phyloP scores from a whole-genome alignment of 176 grass and related monocot genomes.

The Musa beccarii region DNA sequence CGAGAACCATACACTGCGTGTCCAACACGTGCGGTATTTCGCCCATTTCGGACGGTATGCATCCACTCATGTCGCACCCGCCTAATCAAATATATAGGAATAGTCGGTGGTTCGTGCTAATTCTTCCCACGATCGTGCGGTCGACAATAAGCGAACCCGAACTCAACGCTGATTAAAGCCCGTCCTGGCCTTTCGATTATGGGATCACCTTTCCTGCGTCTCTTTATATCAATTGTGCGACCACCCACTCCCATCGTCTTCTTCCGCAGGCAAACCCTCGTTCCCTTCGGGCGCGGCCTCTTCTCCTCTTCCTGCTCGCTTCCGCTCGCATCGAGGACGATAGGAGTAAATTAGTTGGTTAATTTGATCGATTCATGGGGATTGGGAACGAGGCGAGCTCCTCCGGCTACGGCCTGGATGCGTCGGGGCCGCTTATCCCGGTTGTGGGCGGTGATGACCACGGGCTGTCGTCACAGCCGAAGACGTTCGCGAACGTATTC shows the following conservation, averaged over 20 bases:
- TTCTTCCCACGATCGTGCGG: too few species aligned
- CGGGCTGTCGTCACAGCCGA: constrained; percentile 70
- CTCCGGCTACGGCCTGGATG: constrained; percentile 36
- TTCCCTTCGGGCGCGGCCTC: not conserved
- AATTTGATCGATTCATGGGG: constrained; percentile 29
- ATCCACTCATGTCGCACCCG: too few species aligned
- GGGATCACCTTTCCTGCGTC: too few species aligned
- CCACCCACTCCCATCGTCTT: not conserved
- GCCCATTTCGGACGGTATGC: too few species aligned
- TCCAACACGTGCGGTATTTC: too few species aligned
- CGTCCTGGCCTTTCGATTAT: too few species aligned
- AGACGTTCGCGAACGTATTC: constrained; percentile 97
- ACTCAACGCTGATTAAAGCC: too few species aligned
- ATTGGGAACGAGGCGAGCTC: constrained; percentile 55
- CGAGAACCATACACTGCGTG: too few species aligned
- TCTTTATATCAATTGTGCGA: too few species aligned
- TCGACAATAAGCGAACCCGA: too few species aligned
- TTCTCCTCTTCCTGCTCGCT: not conserved
- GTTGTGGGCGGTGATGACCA: not conserved
- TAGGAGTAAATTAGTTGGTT: not conserved
- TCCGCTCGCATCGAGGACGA: not conserved
- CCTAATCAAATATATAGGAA: too few species aligned
- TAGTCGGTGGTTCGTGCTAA: too few species aligned
- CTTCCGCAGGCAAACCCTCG: not conserved
- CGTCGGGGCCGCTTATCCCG: constrained; percentile 42